These are phyloP conservation scores for Polytrichum formosum DNA, from an alignment of 225 moss, liverwort and hornwort genomes.

Conservation along the genomic window DNA sequence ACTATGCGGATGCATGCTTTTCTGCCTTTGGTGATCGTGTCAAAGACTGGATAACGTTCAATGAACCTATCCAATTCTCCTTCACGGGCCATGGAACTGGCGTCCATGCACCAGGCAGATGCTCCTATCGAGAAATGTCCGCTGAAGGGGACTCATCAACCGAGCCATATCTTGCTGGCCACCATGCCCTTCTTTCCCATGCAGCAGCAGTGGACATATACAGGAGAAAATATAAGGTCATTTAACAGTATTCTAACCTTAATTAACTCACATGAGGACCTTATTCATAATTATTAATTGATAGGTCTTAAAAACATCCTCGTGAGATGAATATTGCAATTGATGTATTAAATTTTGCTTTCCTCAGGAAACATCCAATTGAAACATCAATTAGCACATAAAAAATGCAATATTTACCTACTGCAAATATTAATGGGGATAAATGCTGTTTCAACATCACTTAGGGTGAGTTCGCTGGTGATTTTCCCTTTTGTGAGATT, in stretches of 20 bases:
- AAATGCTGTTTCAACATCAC: background rate
- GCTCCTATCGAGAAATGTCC: conserved; percentile 51
- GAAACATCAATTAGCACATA: too few species aligned
- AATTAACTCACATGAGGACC: background rate
- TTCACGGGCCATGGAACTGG: conserved; percentile 59
- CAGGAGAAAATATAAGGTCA: conserved; percentile 72
- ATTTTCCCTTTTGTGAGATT: background rate
- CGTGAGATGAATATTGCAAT: background rate
- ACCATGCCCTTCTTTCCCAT: conserved; percentile 71
- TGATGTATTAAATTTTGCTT: background rate
- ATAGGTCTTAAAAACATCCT: background rate
- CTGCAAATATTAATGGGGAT: background rate
- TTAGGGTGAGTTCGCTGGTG: background rate
- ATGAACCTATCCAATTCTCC: conserved; percentile 62
- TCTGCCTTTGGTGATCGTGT: conserved; percentile 83
- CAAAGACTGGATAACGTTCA: conserved; percentile 87
- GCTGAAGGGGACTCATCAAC: conserved; percentile 61
- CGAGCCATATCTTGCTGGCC: conserved; percentile 75
- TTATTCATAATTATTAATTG: background rate
- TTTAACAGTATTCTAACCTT: too few species aligned
- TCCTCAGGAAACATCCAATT: background rate
- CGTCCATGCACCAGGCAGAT: conserved; percentile 78
- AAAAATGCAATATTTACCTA: too few species aligned
- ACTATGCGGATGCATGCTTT: conserved; percentile 80
- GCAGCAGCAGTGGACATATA: conserved; percentile 69